These are phyloP conservation scores for Dinochytrium kinnereticum DNA, from an alignment of 371 early-diverging fungal genomes.

Conservation along the genomic window DNA sequence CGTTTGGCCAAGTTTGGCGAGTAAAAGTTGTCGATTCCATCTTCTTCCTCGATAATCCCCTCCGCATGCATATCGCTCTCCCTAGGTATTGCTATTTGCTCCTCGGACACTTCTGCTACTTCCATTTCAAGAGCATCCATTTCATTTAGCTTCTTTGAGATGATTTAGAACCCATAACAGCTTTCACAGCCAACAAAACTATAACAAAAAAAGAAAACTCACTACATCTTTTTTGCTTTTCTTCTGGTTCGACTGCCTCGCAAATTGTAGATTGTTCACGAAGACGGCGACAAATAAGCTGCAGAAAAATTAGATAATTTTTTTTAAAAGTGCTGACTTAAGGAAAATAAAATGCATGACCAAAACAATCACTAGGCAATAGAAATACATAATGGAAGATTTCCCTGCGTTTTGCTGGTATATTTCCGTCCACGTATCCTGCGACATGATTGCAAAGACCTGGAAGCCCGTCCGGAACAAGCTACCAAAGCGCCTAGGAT, in stretches of 20 bases:
- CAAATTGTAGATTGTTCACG: conserved; percentile 43
- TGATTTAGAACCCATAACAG: no score
- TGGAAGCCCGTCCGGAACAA: conserved; percentile 32
- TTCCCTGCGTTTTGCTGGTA: conserved; percentile 25
- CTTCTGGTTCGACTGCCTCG: no score
- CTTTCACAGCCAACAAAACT: no score
- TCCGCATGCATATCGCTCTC: conserved; percentile 14
- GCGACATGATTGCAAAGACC: conserved; percentile 37
- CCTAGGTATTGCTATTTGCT: background rate
- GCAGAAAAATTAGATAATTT: no score
- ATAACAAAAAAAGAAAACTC: no score
- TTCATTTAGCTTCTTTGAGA: no score
- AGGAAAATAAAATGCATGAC: conserved; percentile 15
- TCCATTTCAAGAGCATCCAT: no score
- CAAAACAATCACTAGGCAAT: background rate
- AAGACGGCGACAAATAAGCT: conserved; percentile 47
- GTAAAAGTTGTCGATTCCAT: conserved; percentile 39
- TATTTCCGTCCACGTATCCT: conserved; percentile 34
- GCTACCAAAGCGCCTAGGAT: conserved; percentile 39
- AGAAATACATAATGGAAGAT: conserved; percentile 12
- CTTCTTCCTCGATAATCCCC: conserved; percentile 24
- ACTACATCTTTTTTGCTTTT: no score
- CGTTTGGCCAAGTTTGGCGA: conserved; percentile 30
- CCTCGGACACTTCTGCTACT: background rate
- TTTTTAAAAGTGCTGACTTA: conserved; percentile 3